Evolutionary conservation across 75 land plant species (phyloP), one percentile per base, ranked within the genome.

Genomic region (Gnetum montanum): DNA sequence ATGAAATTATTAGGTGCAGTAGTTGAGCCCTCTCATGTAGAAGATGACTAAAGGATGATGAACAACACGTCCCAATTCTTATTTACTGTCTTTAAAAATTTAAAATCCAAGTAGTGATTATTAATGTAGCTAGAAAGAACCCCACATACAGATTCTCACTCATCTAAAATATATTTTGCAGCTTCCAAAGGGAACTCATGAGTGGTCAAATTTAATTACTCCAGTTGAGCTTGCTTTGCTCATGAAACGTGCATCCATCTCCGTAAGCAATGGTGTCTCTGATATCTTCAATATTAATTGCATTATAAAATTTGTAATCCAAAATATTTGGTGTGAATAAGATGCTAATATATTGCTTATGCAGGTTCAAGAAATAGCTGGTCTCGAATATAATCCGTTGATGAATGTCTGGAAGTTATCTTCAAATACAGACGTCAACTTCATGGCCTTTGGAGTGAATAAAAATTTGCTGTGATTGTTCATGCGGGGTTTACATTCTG

Each of bases 151-250:
- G n/a, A n/a, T n/a, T n/a, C n/a, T n/a, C n/a, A n/a, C n/a, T n/a
- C n/a, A n/a, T n/a, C n/a, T n/a, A n/a, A n/a, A n/a, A n/a, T n/a
- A 38, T 34, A 23, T 22, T 38, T 0, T 70, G 40, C 87, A 83
- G 92, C 73, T 83, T 37, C 93, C 88, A 34, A 81, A 59, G 65
- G 93, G 97, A 8, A 91, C 93, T 7, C 93, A 83, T 70, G 74
- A 84, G 34, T 91, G 93, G 93, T 78, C 80, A 12, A 83, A 70
- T 31, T 78, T 87, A 43, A 57, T 91, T 4, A 91, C 88, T 13
- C 93, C 93, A 31, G 80, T 79, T 50, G 93, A 87, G 62, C 63
- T 91, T 10, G 79, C 74, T 25, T 34, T 83, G 47, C 76, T 84
- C 15, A 64, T 83, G 43, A 61, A 84, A 15, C 74, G 75, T 45